These are phyloP conservation scores for Glebionis coronaria DNA, from an alignment of 129 eudicot genomes.

Conservation along the genomic window DNA sequence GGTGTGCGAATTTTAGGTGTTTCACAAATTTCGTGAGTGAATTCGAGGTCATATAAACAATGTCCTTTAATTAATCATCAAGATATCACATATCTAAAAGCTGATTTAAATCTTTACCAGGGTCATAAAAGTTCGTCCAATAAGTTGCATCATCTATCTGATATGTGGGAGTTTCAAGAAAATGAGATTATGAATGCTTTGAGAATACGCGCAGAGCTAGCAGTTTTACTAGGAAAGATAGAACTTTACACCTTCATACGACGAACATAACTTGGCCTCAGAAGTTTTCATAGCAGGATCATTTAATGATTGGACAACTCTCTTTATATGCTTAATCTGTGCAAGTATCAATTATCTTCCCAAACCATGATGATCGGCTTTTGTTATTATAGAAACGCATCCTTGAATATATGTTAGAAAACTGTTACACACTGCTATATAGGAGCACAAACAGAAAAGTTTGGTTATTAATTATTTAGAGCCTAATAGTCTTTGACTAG, in stretches of 20 bases:
- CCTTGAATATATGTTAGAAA: slow-evolving; percentile 9
- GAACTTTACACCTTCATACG: slow-evolving; percentile 54
- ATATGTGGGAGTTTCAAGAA: slow-evolving; percentile 71
- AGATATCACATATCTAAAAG: no score
- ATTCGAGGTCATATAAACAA: no score
- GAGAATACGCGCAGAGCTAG: slow-evolving; percentile 58
- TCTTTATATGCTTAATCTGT: neutral
- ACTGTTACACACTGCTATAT: neutral
- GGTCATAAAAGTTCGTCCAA: slow-evolving; percentile 34
- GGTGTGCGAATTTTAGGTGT: no score
- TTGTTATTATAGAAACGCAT: neutral
- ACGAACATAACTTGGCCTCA: slow-evolving; percentile 61
- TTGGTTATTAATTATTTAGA: no score
- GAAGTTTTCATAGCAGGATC: slow-evolving; percentile 79
- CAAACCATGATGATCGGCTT: neutral
- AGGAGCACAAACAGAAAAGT: no score
- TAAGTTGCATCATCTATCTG: slow-evolving; percentile 55
- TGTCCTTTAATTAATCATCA: no score
- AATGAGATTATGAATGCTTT: slow-evolving; percentile 59
- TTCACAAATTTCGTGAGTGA: no score
- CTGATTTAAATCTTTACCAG: slow-evolving; percentile 24
- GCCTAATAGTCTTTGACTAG: no score
- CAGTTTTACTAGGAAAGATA: slow-evolving; percentile 70
- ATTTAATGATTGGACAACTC: slow-evolving; percentile 80
- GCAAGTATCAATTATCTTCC: no score